phyloP scores from a whole-genome alignment of 169 alveolate species.

The Plasmodium malariae region DNA sequence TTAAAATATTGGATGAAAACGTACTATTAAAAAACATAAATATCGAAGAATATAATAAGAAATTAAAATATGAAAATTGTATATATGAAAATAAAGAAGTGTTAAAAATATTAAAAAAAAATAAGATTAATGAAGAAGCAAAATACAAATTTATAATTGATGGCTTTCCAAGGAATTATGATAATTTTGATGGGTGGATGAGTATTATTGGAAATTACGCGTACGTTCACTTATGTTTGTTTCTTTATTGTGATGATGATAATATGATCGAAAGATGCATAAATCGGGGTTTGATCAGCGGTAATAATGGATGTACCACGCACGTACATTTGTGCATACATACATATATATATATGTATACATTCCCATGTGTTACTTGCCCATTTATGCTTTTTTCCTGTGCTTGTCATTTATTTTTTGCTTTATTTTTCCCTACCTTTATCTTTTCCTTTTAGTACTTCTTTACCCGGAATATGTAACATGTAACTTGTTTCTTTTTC shows the following conservation, averaged over 20 bases:
- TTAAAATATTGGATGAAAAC: slow-evolving; percentile 41
- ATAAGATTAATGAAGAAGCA: slow-evolving; percentile 47
- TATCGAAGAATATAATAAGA: slow-evolving; percentile 24
- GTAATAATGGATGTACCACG: slow-evolving; percentile 22
- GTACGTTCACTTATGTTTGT: slow-evolving; percentile 79
- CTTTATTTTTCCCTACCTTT: neutral
- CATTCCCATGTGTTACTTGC: neutral
- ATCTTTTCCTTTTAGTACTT: neutral
- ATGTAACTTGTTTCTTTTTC: neutral
- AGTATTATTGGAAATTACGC: slow-evolving; percentile 78
- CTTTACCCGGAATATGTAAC: neutral
- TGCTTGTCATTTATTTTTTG: no score
- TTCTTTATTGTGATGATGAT: slow-evolving; percentile 82
- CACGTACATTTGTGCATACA: neutral
- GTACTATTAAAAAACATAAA: slow-evolving; percentile 35
- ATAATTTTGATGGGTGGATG: slow-evolving; percentile 91
- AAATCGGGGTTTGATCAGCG: slow-evolving; percentile 77
- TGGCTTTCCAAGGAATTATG: slow-evolving; percentile 97
- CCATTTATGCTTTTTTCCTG: neutral
- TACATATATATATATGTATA: neutral
- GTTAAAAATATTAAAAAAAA: slow-evolving; percentile 43
- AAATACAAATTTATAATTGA: slow-evolving; percentile 91
- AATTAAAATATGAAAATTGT: slow-evolving; percentile 56
- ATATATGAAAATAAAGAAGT: slow-evolving; percentile 68
- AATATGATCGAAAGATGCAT: slow-evolving; percentile 77